Evolutionary conservation across 768 basidiomycete genomes (phyloP).

Genomic region (Trametes coccinea): DNA sequence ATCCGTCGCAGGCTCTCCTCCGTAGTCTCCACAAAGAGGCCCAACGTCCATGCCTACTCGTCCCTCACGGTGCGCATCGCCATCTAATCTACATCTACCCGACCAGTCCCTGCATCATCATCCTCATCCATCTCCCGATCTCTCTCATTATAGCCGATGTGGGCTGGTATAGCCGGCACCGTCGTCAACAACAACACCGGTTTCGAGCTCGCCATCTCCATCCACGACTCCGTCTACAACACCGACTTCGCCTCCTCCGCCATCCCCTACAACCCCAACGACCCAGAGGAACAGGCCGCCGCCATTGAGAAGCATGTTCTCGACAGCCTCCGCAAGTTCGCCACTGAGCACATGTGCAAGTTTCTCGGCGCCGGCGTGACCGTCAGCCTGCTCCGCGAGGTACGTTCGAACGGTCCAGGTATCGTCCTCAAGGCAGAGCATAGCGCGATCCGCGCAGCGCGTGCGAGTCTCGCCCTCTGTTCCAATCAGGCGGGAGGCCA

Average conservation of each 20-base stretch:
- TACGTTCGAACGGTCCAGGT: slow-evolving; percentile 28
- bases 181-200: slow-evolving; percentile 58
- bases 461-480: slow-evolving; percentile 2
- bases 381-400: slow-evolving; percentile 67
- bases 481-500: neutral
- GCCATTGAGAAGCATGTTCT: slow-evolving; percentile 66
- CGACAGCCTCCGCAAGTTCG: slow-evolving; percentile 69
- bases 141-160: slow-evolving; percentile 65
- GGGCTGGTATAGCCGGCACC: slow-evolving; percentile 76
- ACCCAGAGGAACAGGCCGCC: slow-evolving; percentile 55
- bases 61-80: slow-evolving; percentile 60
- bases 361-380: slow-evolving; percentile 85
- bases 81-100: slow-evolving; percentile 24
- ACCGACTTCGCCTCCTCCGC: slow-evolving; percentile 70
- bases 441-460: neutral
- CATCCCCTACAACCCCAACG: slow-evolving; percentile 52
- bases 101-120: neutral
- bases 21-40: slow-evolving; percentile 48
- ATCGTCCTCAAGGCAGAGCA: neutral
- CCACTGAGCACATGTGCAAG: slow-evolving; percentile 78
- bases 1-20: slow-evolving; percentile 71
- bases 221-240: slow-evolving; percentile 84
- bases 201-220: slow-evolving; percentile 73
- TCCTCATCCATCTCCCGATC: slow-evolving; percentile 19
- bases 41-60: slow-evolving; percentile 56